A percentile compares a stretch with the other conserved stretches of the same genome.
Conservation (phyloP, 2,329 filamentous ascomycete species). For the Apiospora marii region DNA sequence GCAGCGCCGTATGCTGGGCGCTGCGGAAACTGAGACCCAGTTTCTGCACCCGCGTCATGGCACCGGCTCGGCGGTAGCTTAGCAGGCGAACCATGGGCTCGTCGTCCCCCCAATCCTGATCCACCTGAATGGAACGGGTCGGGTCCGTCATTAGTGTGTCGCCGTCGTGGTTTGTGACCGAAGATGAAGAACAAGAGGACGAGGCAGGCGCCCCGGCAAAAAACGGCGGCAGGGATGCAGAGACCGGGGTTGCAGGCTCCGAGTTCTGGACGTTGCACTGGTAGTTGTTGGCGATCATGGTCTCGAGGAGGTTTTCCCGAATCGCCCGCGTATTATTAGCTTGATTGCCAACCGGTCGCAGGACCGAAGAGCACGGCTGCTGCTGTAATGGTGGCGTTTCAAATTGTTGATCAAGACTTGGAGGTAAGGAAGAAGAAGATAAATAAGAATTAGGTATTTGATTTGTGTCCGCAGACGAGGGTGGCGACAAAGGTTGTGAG, state of each 20-base stretch:
- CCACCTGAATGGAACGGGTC: slow-evolving; percentile 12
- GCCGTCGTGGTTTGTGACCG: slow-evolving; percentile 7
- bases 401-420: neutral
- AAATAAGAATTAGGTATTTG: neutral
- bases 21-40: slow-evolving; percentile 21
- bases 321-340: slow-evolving; percentile 33
- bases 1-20: slow-evolving; percentile 23
- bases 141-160: slow-evolving; percentile 16
- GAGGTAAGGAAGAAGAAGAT: neutral
- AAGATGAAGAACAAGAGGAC: neutral
- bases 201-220: neutral
- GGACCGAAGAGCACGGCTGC: neutral
- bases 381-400: neutral
- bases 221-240: slow-evolving; percentile 23
- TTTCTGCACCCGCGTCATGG: slow-evolving; percentile 20
- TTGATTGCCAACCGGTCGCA: slow-evolving; percentile 26
- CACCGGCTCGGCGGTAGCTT: slow-evolving; percentile 23
- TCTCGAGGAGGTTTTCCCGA: slow-evolving; percentile 34
- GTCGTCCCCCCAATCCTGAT: slow-evolving; percentile 15
- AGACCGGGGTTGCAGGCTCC: slow-evolving; percentile 31
- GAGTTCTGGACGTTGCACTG: slow-evolving; percentile 41
- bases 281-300: slow-evolving; percentile 40
- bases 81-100: slow-evolving; percentile 19
- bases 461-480: neutral
- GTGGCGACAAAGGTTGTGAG: neutral